Percentiles rank a stretch among this genome's conserved stretches.
These are phyloP conservation scores for Neurospora hispaniola DNA, from an alignment of 495 filamentous ascomycete species.

Conservation along the genomic window DNA sequence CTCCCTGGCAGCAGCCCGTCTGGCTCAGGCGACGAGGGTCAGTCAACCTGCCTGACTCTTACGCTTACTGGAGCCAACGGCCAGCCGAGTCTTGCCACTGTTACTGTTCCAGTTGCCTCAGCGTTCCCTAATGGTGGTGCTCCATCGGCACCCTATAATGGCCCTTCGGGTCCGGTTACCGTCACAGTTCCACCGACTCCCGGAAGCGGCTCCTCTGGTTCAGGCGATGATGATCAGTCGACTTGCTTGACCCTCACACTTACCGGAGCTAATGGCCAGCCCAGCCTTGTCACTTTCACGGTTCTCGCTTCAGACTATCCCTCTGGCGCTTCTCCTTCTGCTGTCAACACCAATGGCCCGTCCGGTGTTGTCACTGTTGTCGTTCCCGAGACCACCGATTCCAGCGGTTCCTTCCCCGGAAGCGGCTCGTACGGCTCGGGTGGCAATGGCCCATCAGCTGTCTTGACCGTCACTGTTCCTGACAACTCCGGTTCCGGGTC, in stretches of 20 bases:
- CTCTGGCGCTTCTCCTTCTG: background rate
- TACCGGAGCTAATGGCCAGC: background rate
- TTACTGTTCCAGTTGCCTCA: background rate
- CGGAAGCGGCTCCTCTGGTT: background rate
- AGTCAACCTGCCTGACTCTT: background rate
- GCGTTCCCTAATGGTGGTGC: background rate
- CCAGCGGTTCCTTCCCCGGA: background rate
- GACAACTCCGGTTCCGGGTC: background rate
- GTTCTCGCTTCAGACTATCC: background rate
- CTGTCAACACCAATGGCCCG: background rate
- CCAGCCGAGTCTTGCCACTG: background rate
- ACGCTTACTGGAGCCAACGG: background rate
- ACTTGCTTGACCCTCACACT: background rate
- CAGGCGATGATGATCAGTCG: background rate
- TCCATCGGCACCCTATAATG: background rate
- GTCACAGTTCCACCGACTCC: background rate
- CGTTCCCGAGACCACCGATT: background rate
- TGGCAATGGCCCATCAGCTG: background rate
- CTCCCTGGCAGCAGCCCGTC: background rate
- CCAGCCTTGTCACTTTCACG: background rate
- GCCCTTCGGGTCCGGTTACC: background rate
- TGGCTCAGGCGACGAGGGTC: background rate
- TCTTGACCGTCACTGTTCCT: constrained; percentile 3
- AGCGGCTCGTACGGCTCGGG: background rate
- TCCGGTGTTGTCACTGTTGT: background rate